Base-by-base conservation (phyloP, 192 early-diverging fungal species). In the Lunasporangiospora selenospora region DNA sequence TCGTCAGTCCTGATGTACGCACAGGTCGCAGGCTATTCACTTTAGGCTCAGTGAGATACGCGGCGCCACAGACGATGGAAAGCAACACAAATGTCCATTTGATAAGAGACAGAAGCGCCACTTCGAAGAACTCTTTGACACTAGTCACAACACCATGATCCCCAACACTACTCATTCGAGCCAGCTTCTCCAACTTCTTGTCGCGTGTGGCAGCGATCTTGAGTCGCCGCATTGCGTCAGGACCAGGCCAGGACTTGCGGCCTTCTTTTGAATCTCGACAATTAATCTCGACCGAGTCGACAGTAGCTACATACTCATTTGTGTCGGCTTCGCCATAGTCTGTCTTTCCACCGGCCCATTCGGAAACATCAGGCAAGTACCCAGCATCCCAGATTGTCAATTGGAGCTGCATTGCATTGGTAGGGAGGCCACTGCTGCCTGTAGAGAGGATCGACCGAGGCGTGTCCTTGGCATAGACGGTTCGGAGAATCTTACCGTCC, bases 351-450 rank as follows among this genome's bases (percentile, higher is more conserved):
- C 76, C 76, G 19, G 60, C 51, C 76, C 76, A 77, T 11, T 31
- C 52, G 36, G 44, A 58, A 9, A 62, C 71, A 16, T 56, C 53
- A 3, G 38, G 6, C 3, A 40, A 24, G 46, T 60, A 49, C 2
- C 76, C 76, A 19, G 62, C 75, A 50, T 82, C 80, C 80, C 80
- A 82, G 23, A 82, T 55, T 7, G 77, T 76, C 40, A 82, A 21
- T 45, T 82, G 67, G 37, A 79, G 27, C 27, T 63, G 66, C 45
- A 50, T 65, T 1, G 52, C 24, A 23, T 64, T 52, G 13, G 43
- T 23, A 5, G 58, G 47, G 0, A 71, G 15, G 2, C 67, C 67
- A 9, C 53, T 53, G 3, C 15, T 21, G 10, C 31, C 12, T 15
- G 27, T 2, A 0, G 39, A 16, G 23, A 6, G 12, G 9, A 66